Conservation (phyloP, 2,329 filamentous ascomycete species). For the Clonostachys rosea region DNA sequence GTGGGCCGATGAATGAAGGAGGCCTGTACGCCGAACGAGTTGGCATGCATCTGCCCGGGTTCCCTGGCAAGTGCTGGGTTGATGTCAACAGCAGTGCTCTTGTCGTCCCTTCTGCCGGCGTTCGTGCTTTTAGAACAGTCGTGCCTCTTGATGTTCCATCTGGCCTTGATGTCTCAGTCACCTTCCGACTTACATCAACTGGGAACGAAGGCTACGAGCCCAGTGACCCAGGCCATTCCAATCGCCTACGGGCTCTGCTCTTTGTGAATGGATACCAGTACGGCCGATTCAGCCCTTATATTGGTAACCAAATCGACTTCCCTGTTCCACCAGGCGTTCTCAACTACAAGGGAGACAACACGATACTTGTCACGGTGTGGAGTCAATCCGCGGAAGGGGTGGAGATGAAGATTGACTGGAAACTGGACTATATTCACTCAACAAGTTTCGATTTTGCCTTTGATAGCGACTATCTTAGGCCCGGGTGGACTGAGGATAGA, state of each 20-base stretch:
- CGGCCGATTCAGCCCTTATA: slow-evolving; percentile 52
- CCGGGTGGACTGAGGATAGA: slow-evolving; percentile 38
- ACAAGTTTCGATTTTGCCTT: slow-evolving; percentile 47
- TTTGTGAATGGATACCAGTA: slow-evolving; percentile 66
- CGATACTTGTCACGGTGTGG: slow-evolving; percentile 54
- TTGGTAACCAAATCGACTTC: slow-evolving; percentile 56
- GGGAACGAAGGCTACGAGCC: slow-evolving; percentile 29
- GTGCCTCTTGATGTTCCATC: slow-evolving; percentile 44
- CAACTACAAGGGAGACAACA: slow-evolving; percentile 53
- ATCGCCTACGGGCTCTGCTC: slow-evolving; percentile 42
- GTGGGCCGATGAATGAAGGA: slow-evolving; percentile 52
- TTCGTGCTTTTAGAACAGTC: slow-evolving; percentile 50
- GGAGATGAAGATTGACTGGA: slow-evolving; percentile 42
- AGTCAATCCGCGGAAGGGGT: slow-evolving; percentile 49
- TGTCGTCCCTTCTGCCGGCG: slow-evolving; percentile 41
- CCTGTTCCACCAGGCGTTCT: slow-evolving; percentile 56
- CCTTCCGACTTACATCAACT: slow-evolving; percentile 44
- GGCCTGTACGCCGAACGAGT: slow-evolving; percentile 53
- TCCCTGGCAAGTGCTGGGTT: slow-evolving; percentile 40
- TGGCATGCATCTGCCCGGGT: slow-evolving; percentile 54
- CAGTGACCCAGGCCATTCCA: slow-evolving; percentile 18
- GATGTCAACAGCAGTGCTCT: slow-evolving; percentile 23
- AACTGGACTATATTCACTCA: slow-evolving; percentile 46
- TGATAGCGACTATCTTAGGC: slow-evolving; percentile 40
- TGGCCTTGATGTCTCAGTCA: slow-evolving; percentile 50